Evolutionary conservation across 345 rosid genomes (phyloP).

Genomic region (Aethionema arabicum): DNA sequence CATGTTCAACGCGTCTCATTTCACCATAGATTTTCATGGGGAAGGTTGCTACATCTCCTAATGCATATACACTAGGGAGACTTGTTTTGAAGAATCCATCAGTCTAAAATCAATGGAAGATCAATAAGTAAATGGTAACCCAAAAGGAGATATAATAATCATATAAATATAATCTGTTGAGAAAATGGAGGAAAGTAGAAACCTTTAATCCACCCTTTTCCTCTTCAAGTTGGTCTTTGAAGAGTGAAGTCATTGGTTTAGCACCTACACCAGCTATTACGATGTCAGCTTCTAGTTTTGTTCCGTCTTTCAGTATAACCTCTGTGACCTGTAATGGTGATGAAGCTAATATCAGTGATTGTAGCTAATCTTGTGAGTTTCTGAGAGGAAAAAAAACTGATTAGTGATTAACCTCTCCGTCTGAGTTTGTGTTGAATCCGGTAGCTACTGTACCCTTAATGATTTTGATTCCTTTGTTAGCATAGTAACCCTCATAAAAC

Average conservation of each 20-base stretch:
- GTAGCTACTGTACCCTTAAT: slow-evolving; percentile 64
- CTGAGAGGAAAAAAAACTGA: too few species aligned
- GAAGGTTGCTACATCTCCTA: slow-evolving; percentile 83
- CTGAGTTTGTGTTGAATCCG: slow-evolving; percentile 47
- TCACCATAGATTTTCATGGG: slow-evolving; percentile 42
- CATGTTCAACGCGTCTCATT: slow-evolving; percentile 78
- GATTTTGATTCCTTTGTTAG: slow-evolving; percentile 62
- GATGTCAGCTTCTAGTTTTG: slow-evolving; percentile 66
- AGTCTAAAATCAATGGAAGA: slow-evolving; percentile 29
- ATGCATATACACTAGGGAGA: slow-evolving; percentile 47
- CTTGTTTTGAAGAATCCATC: slow-evolving; percentile 34
- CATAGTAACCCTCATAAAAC: slow-evolving; percentile 75
- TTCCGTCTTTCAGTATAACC: slow-evolving; percentile 68
- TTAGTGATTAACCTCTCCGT: slow-evolving; percentile 4
- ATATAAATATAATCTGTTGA: background rate
- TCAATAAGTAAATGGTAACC: background rate
- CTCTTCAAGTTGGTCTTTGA: slow-evolving; percentile 76
- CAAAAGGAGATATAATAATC: background rate
- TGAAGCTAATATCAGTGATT: background rate
- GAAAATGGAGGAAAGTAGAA: too few species aligned
- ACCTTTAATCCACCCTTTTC: slow-evolving; percentile 78
- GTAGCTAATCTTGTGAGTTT: background rate
- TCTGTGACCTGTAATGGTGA: slow-evolving; percentile 31
- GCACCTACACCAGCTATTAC: slow-evolving; percentile 28
- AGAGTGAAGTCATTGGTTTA: slow-evolving; percentile 29